Conservation (phyloP, 2,329 filamentous ascomycete species). For the Alternaria sp. region DNA sequence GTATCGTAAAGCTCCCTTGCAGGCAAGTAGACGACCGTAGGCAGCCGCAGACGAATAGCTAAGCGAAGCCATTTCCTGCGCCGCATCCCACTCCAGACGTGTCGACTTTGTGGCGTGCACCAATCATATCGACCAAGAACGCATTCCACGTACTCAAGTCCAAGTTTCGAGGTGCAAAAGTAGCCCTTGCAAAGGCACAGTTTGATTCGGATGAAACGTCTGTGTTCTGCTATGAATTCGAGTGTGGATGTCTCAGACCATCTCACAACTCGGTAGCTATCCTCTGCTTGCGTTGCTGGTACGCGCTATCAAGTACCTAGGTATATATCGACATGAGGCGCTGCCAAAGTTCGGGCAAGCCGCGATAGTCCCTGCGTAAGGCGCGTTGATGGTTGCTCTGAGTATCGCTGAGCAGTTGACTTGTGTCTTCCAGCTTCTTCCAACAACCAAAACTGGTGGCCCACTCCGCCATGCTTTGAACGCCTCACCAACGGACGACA, state of each 20-base stretch:
- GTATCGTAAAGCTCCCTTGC: background rate
- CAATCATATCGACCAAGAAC: conserved; percentile 31
- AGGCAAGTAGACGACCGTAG: conserved; percentile 17
- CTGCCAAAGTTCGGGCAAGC: conserved; percentile 59
- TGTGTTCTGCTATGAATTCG: conserved; percentile 74
- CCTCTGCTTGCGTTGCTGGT: conserved; percentile 59
- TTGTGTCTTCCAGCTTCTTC: conserved; percentile 42
- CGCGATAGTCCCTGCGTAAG: conserved; percentile 47
- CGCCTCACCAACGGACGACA: conserved; percentile 30
- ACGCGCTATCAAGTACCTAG: conserved; percentile 70
- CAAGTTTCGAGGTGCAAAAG: conserved; percentile 45
- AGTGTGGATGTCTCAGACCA: conserved; percentile 70
- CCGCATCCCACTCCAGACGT: conserved; percentile 33
- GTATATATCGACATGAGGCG: conserved; percentile 72
- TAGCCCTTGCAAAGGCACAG: conserved; percentile 52
- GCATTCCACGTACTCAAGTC: conserved; percentile 33
- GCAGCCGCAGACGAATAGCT: conserved; percentile 25
- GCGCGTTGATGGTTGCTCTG: conserved; percentile 44
- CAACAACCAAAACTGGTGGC: conserved; percentile 34
- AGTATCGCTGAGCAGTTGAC: conserved; percentile 46
- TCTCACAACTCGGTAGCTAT: conserved; percentile 52
- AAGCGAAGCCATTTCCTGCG: conserved; percentile 41
- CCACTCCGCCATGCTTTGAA: conserved; percentile 36
- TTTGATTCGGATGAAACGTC: conserved; percentile 54
- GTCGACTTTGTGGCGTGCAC: conserved; percentile 36